phyloP scores from a whole-genome alignment of 352 stramenopile genomes.

The Phytophthora citricola region DNA sequence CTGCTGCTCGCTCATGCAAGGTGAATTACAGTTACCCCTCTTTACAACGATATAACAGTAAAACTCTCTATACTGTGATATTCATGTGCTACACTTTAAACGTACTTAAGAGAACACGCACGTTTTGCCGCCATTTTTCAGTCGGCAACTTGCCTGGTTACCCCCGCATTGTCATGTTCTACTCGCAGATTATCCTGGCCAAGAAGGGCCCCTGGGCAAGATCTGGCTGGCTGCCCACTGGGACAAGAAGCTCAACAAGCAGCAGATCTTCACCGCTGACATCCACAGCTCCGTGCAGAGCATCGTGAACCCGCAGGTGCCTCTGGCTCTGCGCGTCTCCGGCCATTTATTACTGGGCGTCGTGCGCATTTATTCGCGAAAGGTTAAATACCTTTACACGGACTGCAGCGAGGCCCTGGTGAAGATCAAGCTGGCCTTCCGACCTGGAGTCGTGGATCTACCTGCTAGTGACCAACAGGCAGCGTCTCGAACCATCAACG shows the following conservation, averaged over 20 bases:
- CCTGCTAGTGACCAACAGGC: conserved; percentile 70
- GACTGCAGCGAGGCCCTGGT: conserved; percentile 99
- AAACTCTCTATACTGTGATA: background rate
- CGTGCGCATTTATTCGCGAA: conserved; percentile 98
- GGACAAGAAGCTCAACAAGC: conserved; percentile 99
- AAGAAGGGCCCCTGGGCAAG: conserved; percentile 99
- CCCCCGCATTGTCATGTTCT: conserved; percentile 92
- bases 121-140: conserved; percentile 22
- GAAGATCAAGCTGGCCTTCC: conserved; percentile 99
- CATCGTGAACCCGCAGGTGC: conserved; percentile 97
- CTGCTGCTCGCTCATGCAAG: conserved; percentile 50
- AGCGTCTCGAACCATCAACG: conserved; percentile 82
- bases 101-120: conserved; percentile 10
- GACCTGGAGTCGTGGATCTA: conserved; percentile 82
- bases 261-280: conserved; percentile 98
- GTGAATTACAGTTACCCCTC: conserved; percentile 4
- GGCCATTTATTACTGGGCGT: conserved; percentile 98
- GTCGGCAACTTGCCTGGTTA: conserved; percentile 20
- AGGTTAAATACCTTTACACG: conserved; percentile 98
- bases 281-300: conserved; percentile 96
- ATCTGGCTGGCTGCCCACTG: conserved; percentile 99
- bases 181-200: conserved; percentile 99
- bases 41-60: background rate
- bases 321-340: conserved; percentile 97
- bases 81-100: background rate